These are phyloP conservation scores for Nothopassalora personata DNA, from an alignment of 2,329 filamentous ascomycete genomes.

Conservation along the genomic window DNA sequence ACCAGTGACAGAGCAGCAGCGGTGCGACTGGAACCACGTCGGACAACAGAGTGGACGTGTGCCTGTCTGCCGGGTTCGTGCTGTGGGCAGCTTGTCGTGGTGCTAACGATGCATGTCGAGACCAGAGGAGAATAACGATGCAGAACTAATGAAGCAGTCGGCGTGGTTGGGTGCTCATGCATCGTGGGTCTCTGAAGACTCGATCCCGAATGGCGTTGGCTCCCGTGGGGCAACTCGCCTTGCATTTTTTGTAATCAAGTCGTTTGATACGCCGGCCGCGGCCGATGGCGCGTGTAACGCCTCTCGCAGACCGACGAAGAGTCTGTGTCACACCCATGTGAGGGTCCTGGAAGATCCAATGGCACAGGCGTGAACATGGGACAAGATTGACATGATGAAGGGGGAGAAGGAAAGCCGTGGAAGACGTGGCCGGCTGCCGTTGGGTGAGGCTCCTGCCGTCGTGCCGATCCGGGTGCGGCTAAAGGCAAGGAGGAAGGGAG, in stretches of 20 bases:
- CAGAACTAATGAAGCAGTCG: constrained; percentile 2
- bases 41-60: constrained; percentile 9
- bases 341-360: not conserved
- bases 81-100: constrained; percentile 1
- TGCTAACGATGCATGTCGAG: constrained; percentile 11
- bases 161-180: constrained; percentile 6
- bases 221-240: constrained; percentile 1
- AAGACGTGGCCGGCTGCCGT: not conserved
- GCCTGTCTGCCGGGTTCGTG: constrained; percentile 8
- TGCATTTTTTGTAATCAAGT: no score
- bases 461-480: not conserved
- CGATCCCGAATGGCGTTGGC: not conserved
- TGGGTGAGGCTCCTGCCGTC: not conserved
- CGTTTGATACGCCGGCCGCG: constrained; percentile 6
- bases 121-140: constrained; percentile 8
- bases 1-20: constrained; percentile 8
- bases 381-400: no score
- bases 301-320: constrained; percentile 6
- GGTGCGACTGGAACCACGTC: constrained; percentile 20
- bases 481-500: not conserved
- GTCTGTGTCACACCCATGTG: not conserved
- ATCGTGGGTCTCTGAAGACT: constrained; percentile 4
- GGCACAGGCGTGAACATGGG: not conserved
- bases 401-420: not conserved
- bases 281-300: constrained; percentile 16